A percentile compares a stretch with the other conserved stretches of the same genome.
phyloP scores from a whole-genome alignment of 2,329 filamentous ascomycete species.

The Fusarium falciforme region DNA sequence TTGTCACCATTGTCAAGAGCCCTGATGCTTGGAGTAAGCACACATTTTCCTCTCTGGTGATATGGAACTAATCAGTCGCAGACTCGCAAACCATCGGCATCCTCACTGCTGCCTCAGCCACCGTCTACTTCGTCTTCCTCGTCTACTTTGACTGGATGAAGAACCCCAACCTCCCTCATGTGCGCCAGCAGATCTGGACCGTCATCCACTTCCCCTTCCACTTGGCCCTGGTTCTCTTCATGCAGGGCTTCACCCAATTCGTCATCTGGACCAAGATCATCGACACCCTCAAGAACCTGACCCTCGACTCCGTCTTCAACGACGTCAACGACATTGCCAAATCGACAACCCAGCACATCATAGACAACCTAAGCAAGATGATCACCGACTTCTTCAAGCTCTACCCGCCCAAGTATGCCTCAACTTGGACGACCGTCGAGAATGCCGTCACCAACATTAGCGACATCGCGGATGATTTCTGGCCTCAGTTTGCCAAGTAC shows the following conservation, averaged over 20 bases:
- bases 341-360: conserved; percentile 35
- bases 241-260: conserved; percentile 71
- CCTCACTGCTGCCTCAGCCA: conserved; percentile 52
- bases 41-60: rapidly evolving
- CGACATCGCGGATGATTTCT: conserved; percentile 43
- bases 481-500: conserved; percentile 34
- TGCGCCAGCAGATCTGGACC: conserved; percentile 70
- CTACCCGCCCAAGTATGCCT: conserved; percentile 43
- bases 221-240: conserved; percentile 70
- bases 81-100: conserved; percentile 54
- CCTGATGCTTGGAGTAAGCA: conserved; percentile 54
- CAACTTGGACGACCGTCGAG: conserved; percentile 32
- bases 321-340: conserved; percentile 19
- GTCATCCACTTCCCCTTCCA: conserved; percentile 72
- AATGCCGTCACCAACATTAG: conserved; percentile 45
- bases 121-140: conserved; percentile 60
- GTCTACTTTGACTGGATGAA: conserved; percentile 73
- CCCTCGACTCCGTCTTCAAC: conserved; percentile 16
- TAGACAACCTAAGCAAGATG: conserved; percentile 25
- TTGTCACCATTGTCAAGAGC: conserved; percentile 61
- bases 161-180: conserved; percentile 66
- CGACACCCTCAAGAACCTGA: conserved; percentile 43
- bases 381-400: conserved; percentile 39
- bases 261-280: conserved; percentile 57
- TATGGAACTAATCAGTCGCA: conserved; percentile 32